phyloP scores from a whole-genome alignment of 805 yeast genomes.

The Candida gorgasii region DNA sequence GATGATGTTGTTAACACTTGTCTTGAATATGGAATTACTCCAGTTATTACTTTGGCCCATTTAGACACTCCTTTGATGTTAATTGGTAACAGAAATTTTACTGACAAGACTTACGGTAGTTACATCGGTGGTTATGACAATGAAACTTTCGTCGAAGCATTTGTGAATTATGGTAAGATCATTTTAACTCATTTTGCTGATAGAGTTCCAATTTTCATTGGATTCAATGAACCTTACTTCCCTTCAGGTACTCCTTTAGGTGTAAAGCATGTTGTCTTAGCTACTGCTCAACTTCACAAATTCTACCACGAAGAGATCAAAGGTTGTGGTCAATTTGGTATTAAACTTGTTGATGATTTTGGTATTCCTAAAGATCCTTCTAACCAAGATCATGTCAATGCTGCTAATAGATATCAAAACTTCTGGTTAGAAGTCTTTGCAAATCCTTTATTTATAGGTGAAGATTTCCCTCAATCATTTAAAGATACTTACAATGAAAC shows the following conservation, averaged over 20 bases:
- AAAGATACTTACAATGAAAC: slow-evolving; percentile 20
- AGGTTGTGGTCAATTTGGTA: slow-evolving; percentile 24
- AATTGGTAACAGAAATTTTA: not conserved
- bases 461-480: slow-evolving; percentile 27
- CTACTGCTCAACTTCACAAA: slow-evolving; percentile 23
- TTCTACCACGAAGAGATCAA: slow-evolving; percentile 24
- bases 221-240: slow-evolving; percentile 32
- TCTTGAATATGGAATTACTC: slow-evolving; percentile 21
- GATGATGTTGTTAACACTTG: slow-evolving; percentile 23
- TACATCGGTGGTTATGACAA: slow-evolving; percentile 26
- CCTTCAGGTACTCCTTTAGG: slow-evolving; percentile 20
- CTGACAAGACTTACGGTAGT: not conserved
- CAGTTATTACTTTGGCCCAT: slow-evolving; percentile 34
- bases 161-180: slow-evolving; percentile 31
- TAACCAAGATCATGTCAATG: slow-evolving; percentile 22
- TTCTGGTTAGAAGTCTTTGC: slow-evolving; percentile 26
- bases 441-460: slow-evolving; percentile 31
- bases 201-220: slow-evolving; percentile 30
- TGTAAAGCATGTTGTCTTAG: slow-evolving; percentile 27
- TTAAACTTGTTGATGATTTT: slow-evolving; percentile 28
- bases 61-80: slow-evolving; percentile 29
- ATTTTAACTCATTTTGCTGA: slow-evolving; percentile 30
- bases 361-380: slow-evolving; percentile 27
- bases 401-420: slow-evolving; percentile 28
- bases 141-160: slow-evolving; percentile 27